Evolutionary conservation across 345 rosid species (phyloP), one percentile per base, ranked within the genome.

Genomic region (Durio zibethinus): DNA sequence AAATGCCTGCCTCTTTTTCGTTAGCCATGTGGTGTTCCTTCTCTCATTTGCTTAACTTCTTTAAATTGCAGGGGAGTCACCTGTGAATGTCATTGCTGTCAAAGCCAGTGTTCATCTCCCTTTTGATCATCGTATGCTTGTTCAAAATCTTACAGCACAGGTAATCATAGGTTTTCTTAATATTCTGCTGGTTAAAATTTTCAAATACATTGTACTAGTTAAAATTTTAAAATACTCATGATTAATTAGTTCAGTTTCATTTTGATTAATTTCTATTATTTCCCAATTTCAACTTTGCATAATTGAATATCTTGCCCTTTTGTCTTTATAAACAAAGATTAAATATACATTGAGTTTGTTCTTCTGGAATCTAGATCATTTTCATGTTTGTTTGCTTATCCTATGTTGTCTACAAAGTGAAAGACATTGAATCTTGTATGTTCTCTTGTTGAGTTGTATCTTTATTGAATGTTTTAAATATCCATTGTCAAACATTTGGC

Each of bases 91-190:
- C 3, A 79, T 92, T 76, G 97, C 90, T 5, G 80, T 91, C 74
- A 90, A 83, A 85, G 98, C 91, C 50, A 90, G 91, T 79, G 80
- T 94, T 83, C 97, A 94, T 86, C 91, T 93, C 76, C 88, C 95
- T 57, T 88, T 82, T 80, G 90, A 93, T 87, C 97, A 91, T 65
- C 68, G 61, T 3, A 33, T 86, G 20, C 82, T 90, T 83, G 94
- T 93, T 80, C 97, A 91, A 75, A 94, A 94, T 87, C 97, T 94
- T 72, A 87, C 94, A 43, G 80, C 84, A 43, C 89, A 88, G 94
- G 98, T 93, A 88, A 79, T 59, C 79, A 74, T 38, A 48, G 38
- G 63, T 76, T 76, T 56, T 56, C 14, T 56, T 21, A 56, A 9
- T 56, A 23, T 56, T 56, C 5, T 56, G 31, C 29, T 56, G 61